Base-by-base conservation (phyloP, 2,329 filamentous ascomycete genomes). In the Thielaviopsis punctulata region DNA sequence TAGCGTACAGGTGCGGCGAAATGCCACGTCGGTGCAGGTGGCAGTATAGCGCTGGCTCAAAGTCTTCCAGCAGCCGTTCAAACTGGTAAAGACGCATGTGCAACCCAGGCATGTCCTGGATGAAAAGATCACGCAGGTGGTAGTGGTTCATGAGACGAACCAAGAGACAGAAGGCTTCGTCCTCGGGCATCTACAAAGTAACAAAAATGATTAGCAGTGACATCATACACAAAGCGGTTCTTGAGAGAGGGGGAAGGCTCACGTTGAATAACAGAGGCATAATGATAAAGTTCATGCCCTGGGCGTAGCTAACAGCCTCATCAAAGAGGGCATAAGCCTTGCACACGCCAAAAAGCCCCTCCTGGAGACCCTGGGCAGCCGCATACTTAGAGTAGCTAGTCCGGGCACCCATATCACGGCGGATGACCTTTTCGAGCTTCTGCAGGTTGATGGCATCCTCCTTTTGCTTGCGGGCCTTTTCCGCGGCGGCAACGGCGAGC, bases 301-400 rank as follows among this genome's bases (percentile, higher is more conserved):
- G 92, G 0, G 93, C 90, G 65, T 98, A 98, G 27, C 92, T 90
- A 33, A 98, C 92, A 7, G 75, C 84, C 61, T 95, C 88, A 61
- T 98, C 92, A 60, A 89, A 96, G 25, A 98, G 72, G 13, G 92
- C 92, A 67, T 98, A 98, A 1, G 92, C 89, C 66, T 96, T 98
- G 71, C 92, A 98, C 33, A 98, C 79, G 36, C 89, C 89, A 66
- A 95, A 96, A 9, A 98, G 75, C 8, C 86, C 86, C 60, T 96
- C 92, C 65, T 96, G 92, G 44, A 95, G 79, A 30, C 88, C 89
- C 56, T 89, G 84, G 30, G 88, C 85, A 56, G 89, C 84, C 56
- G 93, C 84, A 67, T 93, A 95, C 66, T 95, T 96, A 54, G 90
- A 95, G 68, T 89, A 98, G 66, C 89, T 95, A 39, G 92, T 98